Evolutionary conservation across 2,329 filamentous ascomycete species (phyloP).

Genomic region (Calonectria leucothoes): DNA sequence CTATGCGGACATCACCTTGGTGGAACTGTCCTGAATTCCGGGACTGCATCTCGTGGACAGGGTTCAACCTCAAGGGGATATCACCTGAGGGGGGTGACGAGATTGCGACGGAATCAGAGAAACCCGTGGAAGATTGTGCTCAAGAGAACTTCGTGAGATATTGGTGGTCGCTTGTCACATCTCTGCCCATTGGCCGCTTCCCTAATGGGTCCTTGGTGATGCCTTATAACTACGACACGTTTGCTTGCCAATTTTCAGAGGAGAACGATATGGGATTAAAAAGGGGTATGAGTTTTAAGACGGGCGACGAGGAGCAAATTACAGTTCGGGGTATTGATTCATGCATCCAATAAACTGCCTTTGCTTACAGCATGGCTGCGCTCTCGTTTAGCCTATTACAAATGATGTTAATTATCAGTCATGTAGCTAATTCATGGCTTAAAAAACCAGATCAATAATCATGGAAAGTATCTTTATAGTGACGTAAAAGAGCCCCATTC

Average conservation of each 20-base stretch:
- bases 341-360: neutral
- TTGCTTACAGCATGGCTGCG: neutral
- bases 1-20: constrained; percentile 41
- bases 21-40: constrained; percentile 42
- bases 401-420: neutral
- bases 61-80: neutral
- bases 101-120: neutral
- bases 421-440: neutral
- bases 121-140: too few species aligned
- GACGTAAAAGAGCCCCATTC: neutral
- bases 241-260: neutral
- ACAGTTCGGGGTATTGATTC: neutral
- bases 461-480: neutral
- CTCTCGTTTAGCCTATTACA: neutral
- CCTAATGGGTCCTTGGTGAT: constrained; percentile 29
- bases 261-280: constrained; percentile 3
- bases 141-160: constrained; percentile 32
- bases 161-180: constrained; percentile 36
- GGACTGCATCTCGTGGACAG: constrained; percentile 13
- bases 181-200: constrained; percentile 35
- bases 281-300: neutral
- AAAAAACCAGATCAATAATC: neutral
- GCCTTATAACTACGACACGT: constrained; percentile 18
- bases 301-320: neutral
- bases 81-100: neutral